Evolutionary conservation across 2,329 filamentous ascomycete species (phyloP).

Genomic region (Trichoderma sp.): DNA sequence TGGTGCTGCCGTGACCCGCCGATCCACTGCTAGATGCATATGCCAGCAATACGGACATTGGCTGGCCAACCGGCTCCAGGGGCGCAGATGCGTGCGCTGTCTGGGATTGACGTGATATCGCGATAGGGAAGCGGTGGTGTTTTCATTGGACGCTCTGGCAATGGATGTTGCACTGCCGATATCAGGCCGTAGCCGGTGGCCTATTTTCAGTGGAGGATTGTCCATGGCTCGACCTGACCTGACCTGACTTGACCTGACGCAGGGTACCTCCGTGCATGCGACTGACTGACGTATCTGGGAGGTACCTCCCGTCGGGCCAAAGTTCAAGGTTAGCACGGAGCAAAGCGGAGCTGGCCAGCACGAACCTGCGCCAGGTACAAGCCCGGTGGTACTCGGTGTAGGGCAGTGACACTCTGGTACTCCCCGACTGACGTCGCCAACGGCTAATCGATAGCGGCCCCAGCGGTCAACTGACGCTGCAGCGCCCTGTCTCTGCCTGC

Average conservation of each 20-base stretch:
- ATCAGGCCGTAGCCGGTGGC: not conserved
- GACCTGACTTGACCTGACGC: not conserved
- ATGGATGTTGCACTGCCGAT: not conserved
- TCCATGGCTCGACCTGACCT: not conserved
- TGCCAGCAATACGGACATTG: conserved; percentile 15
- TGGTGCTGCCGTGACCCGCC: conserved; percentile 4
- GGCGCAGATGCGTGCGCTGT: conserved; percentile 14
- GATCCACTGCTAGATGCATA: conserved; percentile 16
- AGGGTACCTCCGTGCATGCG: not conserved
- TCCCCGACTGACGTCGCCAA: conserved; percentile 10
- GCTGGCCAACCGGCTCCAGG: conserved; percentile 14
- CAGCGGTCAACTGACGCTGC: conserved; percentile 20
- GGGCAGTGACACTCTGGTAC: not conserved
- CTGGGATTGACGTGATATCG: not conserved
- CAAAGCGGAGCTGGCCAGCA: not conserved
- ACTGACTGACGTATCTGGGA: not conserved
- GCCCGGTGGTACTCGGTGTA: conserved; percentile 7
- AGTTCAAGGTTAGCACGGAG: not conserved
- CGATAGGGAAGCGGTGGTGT: conserved; percentile 8
- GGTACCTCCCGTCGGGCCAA: not conserved
- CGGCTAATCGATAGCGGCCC: conserved; percentile 18
- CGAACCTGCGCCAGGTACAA: not conserved
- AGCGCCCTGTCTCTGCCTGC: conserved; percentile 16
- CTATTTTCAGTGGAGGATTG: not conserved
- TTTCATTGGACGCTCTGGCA: not conserved